Evolutionary conservation across 352 stramenopile species (phyloP).

Genomic region (Phytophthora pistaciae): DNA sequence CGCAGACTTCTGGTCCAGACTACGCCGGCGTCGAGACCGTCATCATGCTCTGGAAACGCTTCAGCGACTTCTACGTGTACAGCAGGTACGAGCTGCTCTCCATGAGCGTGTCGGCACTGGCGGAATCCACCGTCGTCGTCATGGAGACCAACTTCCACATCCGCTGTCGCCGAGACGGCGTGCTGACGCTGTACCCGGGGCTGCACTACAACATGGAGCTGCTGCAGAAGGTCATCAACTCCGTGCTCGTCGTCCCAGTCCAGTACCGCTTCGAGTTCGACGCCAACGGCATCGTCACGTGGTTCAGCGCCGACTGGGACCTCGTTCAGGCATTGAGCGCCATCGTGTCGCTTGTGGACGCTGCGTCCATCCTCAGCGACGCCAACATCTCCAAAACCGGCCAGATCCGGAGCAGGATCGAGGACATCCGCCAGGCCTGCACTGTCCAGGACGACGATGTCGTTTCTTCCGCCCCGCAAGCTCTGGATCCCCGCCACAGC

Average conservation of each 20-base stretch:
- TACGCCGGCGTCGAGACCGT: constrained; percentile 54
- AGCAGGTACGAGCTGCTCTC: constrained; percentile 43
- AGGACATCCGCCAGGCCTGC: constrained; percentile 24
- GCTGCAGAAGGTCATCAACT: constrained; percentile 59
- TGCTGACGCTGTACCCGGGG: constrained; percentile 55
- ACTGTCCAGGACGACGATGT: constrained; percentile 3
- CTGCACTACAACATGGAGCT: constrained; percentile 49
- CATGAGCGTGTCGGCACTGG: constrained; percentile 42
- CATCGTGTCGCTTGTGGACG: constrained; percentile 57
- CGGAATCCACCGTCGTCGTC: constrained; percentile 58
- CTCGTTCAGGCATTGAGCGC: constrained; percentile 53
- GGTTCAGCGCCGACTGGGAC: constrained; percentile 71
- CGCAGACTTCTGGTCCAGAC: constrained; percentile 52
- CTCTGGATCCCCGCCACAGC: constrained; percentile 38
- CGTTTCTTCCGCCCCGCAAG: constrained; percentile 1
- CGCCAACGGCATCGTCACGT: constrained; percentile 44
- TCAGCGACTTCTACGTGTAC: constrained; percentile 49
- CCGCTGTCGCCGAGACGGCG: constrained; percentile 44
- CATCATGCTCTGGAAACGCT: constrained; percentile 61
- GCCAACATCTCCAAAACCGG: constrained; percentile 67
- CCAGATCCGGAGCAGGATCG: constrained; percentile 49
- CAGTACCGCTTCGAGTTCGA: constrained; percentile 72
- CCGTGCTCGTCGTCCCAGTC: constrained; percentile 45
- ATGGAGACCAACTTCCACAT: constrained; percentile 53
- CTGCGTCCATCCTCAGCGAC: constrained; percentile 47